These are phyloP conservation scores for Saccharomycopsis fodiens DNA, from an alignment of 805 yeast genomes.

Conservation along the genomic window DNA sequence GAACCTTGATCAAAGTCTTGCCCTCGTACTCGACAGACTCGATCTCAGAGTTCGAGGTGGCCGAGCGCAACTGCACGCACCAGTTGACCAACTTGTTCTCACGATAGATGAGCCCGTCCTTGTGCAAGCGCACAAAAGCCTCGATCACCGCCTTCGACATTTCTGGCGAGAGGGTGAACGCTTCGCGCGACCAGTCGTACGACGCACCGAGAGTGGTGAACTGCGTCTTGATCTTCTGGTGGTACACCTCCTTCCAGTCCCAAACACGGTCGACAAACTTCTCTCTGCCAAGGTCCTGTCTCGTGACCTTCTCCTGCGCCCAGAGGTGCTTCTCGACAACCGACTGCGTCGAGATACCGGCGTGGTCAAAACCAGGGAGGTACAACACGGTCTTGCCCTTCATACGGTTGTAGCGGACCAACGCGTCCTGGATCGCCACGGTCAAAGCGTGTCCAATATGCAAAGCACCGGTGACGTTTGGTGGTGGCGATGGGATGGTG, in stretches of 20 bases:
- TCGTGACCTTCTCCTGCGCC: slow-evolving; percentile 79
- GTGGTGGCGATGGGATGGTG: slow-evolving; percentile 97
- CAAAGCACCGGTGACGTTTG: slow-evolving; percentile 96
- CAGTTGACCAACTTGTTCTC: slow-evolving; percentile 91
- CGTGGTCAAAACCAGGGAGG: slow-evolving; percentile 97
- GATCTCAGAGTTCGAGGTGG: slow-evolving; percentile 92
- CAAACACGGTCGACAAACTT: slow-evolving; percentile 81
- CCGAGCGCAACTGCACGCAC: slow-evolving; percentile 92
- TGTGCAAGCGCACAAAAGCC: slow-evolving; percentile 85
- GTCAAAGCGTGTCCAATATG: slow-evolving; percentile 99
- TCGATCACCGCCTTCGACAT: slow-evolving; percentile 76
- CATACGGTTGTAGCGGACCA: slow-evolving; percentile 94
- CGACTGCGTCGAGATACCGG: slow-evolving; percentile 98
- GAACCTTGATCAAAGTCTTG: slow-evolving; percentile 72
- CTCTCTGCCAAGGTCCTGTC: slow-evolving; percentile 95
- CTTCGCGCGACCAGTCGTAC: slow-evolving; percentile 93
- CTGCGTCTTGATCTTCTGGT: slow-evolving; percentile 75
- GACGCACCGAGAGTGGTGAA: slow-evolving; percentile 89
- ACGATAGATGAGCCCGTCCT: slow-evolving; percentile 92
- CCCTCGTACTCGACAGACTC: slow-evolving; percentile 87
- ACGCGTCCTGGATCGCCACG: slow-evolving; percentile 86
- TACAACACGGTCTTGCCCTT: slow-evolving; percentile 89
- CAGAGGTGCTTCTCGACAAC: slow-evolving; percentile 95
- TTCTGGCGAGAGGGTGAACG: slow-evolving; percentile 80
- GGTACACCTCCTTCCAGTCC: slow-evolving; percentile 98